Evolutionary conservation across 768 basidiomycete genomes (phyloP).

Genomic region (Pulveroboletus sp.): DNA sequence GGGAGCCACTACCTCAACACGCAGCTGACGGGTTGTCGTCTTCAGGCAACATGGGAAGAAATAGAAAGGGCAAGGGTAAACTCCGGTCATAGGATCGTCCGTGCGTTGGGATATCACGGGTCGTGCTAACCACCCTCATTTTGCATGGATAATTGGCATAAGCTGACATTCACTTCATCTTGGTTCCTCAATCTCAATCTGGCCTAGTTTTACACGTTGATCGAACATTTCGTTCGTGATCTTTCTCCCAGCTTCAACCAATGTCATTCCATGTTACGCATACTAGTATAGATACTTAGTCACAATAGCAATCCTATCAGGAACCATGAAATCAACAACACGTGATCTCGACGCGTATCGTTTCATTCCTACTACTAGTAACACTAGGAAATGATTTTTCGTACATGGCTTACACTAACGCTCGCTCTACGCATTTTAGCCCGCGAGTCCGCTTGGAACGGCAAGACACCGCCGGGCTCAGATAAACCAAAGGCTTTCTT

Average conservation of each 20-base stretch:
- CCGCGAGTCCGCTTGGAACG: conserved; percentile 66
- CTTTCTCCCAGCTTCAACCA: conserved; percentile 18
- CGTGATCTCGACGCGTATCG: conserved; percentile 18
- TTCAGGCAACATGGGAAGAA: conserved; percentile 22
- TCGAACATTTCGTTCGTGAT: conserved; percentile 25
- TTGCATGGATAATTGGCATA: conserved; percentile 28
- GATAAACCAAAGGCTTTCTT: conserved; percentile 46
- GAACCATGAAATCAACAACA: conserved; percentile 19
- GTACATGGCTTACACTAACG: conserved; percentile 2
- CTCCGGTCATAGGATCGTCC: conserved; percentile 41
- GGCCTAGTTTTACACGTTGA: conserved; percentile 18
- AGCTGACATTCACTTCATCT: conserved; percentile 28
- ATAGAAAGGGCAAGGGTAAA: conserved; percentile 67
- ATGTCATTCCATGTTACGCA: conserved; percentile 30
- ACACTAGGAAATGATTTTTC: conserved; percentile 9
- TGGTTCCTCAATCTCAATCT: conserved; percentile 23
- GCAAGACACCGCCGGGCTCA: conserved; percentile 50
- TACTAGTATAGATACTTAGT: conserved; percentile 33
- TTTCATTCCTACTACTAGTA: neutral
- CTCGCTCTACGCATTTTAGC: conserved; percentile 8
- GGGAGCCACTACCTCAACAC: conserved; percentile 52
- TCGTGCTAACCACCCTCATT: conserved; percentile 21
- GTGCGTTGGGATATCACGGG: conserved; percentile 13
- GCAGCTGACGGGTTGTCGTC: conserved; percentile 18
- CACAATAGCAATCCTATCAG: conserved; percentile 28